Evolutionary conservation across 331 rosid species (phyloP).

Genomic region (Dryas integrifolia): DNA sequence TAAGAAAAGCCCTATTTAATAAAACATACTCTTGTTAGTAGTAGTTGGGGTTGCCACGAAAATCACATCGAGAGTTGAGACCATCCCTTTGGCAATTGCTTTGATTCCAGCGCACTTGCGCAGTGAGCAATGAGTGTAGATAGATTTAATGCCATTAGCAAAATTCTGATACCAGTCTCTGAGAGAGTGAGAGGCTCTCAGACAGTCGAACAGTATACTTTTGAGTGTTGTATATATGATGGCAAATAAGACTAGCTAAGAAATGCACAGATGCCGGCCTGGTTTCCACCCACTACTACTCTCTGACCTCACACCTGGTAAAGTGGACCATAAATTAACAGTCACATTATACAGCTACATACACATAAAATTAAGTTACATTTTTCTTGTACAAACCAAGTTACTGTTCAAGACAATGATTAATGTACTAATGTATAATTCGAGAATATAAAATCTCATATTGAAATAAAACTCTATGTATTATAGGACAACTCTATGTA

Average conservation of each 20-base stretch:
- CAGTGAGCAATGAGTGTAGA: background rate
- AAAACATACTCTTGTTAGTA: no score
- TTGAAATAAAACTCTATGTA: no score
- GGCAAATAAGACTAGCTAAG: constrained; percentile 21
- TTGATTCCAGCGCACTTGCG: constrained; percentile 13
- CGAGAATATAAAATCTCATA: no score
- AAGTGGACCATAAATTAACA: no score
- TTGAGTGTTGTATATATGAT: background rate
- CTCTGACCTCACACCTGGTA: no score
- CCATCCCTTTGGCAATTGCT: background rate
- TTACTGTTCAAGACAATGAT: no score
- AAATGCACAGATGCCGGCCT: constrained; percentile 15
- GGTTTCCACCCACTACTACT: background rate
- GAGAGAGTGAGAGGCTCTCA: background rate
- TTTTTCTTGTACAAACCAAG: no score
- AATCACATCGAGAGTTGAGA: background rate
- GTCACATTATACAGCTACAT: no score
- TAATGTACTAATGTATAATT: no score
- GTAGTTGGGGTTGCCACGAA: background rate
- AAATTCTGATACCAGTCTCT: background rate
- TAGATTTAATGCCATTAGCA: background rate
- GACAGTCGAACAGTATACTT: background rate
- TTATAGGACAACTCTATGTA: no score
- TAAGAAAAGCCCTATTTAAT: no score
- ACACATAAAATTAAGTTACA: no score